Evolutionary conservation across 768 basidiomycete genomes (phyloP).

Genomic region (Gautieria morchelliformis): DNA sequence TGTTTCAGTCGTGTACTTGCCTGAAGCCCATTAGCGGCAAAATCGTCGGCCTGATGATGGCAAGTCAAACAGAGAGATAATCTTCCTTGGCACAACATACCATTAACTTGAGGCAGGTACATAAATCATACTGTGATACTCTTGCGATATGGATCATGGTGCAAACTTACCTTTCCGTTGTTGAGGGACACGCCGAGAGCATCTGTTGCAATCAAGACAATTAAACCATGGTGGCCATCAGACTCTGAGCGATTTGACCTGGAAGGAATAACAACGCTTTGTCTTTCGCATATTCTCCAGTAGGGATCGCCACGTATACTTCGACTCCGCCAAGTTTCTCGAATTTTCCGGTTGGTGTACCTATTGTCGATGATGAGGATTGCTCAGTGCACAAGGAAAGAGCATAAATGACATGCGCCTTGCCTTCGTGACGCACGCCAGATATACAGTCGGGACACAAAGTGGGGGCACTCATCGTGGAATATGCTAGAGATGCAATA

Average conservation of each 20-base stretch:
- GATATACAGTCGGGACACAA: conserved; percentile 1
- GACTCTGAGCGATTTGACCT: background rate
- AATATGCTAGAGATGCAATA: too few species aligned
- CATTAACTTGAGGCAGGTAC: background rate
- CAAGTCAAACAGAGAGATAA: background rate
- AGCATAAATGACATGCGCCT: too few species aligned
- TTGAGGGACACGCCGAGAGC: conserved; percentile 1
- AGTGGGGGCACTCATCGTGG: background rate
- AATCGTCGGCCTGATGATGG: conserved; percentile 6
- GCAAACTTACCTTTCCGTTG: conserved; percentile 4
- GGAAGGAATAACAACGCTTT: conserved; percentile 9
- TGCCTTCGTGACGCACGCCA: conserved; percentile 7
- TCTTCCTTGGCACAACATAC: background rate
- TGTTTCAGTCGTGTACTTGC: background rate
- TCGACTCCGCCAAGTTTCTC: conserved; percentile 9
- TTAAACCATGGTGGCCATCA: too few species aligned
- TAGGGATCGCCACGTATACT: conserved; percentile 6
- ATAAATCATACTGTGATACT: background rate
- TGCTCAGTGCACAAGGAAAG: background rate
- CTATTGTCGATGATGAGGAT: background rate
- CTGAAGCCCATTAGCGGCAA: conserved; percentile 10
- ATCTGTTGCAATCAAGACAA: background rate
- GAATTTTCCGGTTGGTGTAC: conserved; percentile 3
- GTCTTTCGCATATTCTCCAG: conserved; percentile 8
- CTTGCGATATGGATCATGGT: background rate